Evolutionary conservation across 371 early-diverging fungal species (phyloP).

Genomic region (Mortierella sp.): DNA sequence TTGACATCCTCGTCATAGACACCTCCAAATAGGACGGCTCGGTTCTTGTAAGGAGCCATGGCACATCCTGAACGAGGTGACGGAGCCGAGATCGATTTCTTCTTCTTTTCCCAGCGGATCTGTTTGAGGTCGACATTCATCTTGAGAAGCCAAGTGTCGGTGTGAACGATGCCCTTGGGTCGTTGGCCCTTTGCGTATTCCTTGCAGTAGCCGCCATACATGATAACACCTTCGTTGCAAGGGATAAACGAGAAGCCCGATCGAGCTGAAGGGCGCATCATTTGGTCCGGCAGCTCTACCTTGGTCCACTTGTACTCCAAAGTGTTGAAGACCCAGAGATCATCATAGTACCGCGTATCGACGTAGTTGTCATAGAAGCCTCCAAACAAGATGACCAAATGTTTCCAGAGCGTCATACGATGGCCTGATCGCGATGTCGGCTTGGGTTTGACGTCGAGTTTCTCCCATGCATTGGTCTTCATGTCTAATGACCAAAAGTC

Average conservation of each 20-base stretch:
- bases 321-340: slow-evolving; percentile 72
- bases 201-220: slow-evolving; percentile 76
- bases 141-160: slow-evolving; percentile 69
- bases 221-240: slow-evolving; percentile 54
- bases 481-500: slow-evolving; percentile 75
- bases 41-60: slow-evolving; percentile 64
- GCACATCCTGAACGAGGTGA: slow-evolving; percentile 65
- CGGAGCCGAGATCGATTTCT: slow-evolving; percentile 56
- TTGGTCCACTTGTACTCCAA: slow-evolving; percentile 68
- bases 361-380: slow-evolving; percentile 70
- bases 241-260: slow-evolving; percentile 69
- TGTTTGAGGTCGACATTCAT: slow-evolving; percentile 61
- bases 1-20: slow-evolving; percentile 68
- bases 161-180: slow-evolving; percentile 61
- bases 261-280: slow-evolving; percentile 60
- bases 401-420: slow-evolving; percentile 67
- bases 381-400: slow-evolving; percentile 68
- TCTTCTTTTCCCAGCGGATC: slow-evolving; percentile 68
- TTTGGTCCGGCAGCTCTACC: slow-evolving; percentile 63
- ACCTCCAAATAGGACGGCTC: slow-evolving; percentile 68
- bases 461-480: slow-evolving; percentile 70
- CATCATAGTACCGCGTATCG: slow-evolving; percentile 69
- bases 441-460: slow-evolving; percentile 60
- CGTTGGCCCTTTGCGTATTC: slow-evolving; percentile 64
- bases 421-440: slow-evolving; percentile 57